Evolutionary conservation across 2,329 filamentous ascomycete species (phyloP).

Genomic region (Alternaria rosae): DNA sequence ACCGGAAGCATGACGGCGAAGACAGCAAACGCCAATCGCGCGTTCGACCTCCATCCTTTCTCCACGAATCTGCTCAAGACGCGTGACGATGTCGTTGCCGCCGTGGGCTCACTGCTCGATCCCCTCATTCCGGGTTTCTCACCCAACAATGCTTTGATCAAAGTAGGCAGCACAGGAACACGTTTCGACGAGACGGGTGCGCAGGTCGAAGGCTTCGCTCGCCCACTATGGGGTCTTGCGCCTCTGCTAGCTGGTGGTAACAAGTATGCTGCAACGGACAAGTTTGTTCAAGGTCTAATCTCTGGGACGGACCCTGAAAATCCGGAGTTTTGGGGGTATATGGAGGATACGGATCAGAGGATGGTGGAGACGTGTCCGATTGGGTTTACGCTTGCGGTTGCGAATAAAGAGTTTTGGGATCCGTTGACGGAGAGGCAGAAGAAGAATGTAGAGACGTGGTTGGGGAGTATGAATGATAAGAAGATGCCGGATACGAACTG

Average conservation of each 20-base stretch:
- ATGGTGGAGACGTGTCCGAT: conserved; percentile 88
- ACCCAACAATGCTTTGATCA: conserved; percentile 68
- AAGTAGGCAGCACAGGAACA: conserved; percentile 74
- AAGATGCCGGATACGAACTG: conserved; percentile 73
- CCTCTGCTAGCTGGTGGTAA: conserved; percentile 73
- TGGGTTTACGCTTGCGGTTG: conserved; percentile 76
- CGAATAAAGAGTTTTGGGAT: conserved; percentile 69
- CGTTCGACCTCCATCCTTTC: conserved; percentile 53
- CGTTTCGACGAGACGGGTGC: conserved; percentile 79
- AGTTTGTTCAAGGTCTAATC: conserved; percentile 74
- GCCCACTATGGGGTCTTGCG: conserved; percentile 78
- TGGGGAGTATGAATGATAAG: conserved; percentile 81
- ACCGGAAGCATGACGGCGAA: conserved; percentile 32
- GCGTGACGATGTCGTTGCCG: conserved; percentile 53
- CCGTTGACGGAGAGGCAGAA: conserved; percentile 68
- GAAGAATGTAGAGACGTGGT: conserved; percentile 72
- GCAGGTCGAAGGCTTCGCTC: conserved; percentile 77
- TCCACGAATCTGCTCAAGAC: conserved; percentile 52
- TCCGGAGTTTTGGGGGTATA: conserved; percentile 78
- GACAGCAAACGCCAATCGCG: conserved; percentile 51
- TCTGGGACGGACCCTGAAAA: conserved; percentile 74
- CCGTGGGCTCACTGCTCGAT: conserved; percentile 65
- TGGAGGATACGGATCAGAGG: conserved; percentile 77
- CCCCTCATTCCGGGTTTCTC: conserved; percentile 77
- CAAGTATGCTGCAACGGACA: conserved; percentile 67